Conservation (phyloP, 1,284 basidiomycete species). For the Tylopilus orsonianus region DNA sequence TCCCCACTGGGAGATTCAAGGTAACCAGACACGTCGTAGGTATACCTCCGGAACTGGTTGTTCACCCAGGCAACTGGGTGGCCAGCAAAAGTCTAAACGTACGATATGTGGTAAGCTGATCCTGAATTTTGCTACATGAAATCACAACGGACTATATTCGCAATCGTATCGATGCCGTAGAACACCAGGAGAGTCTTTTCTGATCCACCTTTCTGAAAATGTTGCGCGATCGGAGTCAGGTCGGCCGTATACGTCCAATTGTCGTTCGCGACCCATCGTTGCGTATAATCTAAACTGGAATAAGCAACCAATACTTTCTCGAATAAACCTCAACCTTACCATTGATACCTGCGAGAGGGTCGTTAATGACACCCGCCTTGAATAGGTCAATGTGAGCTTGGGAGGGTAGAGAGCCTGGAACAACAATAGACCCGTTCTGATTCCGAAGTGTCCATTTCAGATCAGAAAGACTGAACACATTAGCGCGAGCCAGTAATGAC, state of each 20-base stretch:
- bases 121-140: neutral
- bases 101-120: constrained; percentile 1
- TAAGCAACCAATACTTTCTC: neutral
- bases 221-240: constrained; percentile 42
- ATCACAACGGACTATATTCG: constrained; percentile 42
- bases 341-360: constrained; percentile 12
- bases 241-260: constrained; percentile 65
- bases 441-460: constrained; percentile 15
- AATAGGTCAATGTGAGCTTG: constrained; percentile 16
- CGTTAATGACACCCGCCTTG: constrained; percentile 12
- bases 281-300: constrained; percentile 45
- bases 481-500: no score
- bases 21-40: constrained; percentile 50
- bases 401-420: constrained; percentile 14
- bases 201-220: constrained; percentile 18
- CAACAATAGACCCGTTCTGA: constrained; percentile 11
- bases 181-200: constrained; percentile 50
- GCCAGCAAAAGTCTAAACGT: constrained; percentile 46
- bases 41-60: constrained; percentile 58
- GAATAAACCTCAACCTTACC: no score
- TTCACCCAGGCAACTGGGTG: constrained; percentile 55
- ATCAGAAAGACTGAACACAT: constrained; percentile 3
- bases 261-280: constrained; percentile 58
- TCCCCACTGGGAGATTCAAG: constrained; percentile 32
- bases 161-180: constrained; percentile 59